phyloP scores from a whole-genome alignment of 768 basidiomycete species.

The Serendipita indica region DNA sequence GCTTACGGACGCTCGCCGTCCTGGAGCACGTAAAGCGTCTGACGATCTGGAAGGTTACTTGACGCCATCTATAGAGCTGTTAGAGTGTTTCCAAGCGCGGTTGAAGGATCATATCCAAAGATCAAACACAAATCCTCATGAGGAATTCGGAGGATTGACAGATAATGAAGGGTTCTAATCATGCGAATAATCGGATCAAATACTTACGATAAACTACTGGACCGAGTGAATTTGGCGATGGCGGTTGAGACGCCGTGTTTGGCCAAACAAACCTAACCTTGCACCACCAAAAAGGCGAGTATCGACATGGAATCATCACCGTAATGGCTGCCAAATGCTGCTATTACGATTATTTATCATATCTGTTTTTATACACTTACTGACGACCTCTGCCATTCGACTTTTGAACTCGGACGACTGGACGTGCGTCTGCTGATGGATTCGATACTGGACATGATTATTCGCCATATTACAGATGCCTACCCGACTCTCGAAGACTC shows the following conservation, averaged over 20 bases:
- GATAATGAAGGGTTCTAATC: conserved; percentile 30
- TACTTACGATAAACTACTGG: conserved; percentile 1
- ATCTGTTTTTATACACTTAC: neutral
- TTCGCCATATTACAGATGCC: conserved; percentile 53
- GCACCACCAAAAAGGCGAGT: neutral
- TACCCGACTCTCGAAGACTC: conserved; percentile 89
- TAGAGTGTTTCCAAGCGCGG: neutral
- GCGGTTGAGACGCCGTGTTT: conserved; percentile 5
- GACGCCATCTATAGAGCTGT: neutral
- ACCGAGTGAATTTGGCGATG: neutral
- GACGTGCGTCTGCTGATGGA: conserved; percentile 29
- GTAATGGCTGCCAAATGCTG: neutral
- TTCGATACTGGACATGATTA: conserved; percentile 24
- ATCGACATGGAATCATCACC: neutral
- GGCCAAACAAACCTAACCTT: conserved; percentile 5
- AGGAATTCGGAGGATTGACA: conserved; percentile 41
- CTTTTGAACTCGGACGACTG: conserved; percentile 13
- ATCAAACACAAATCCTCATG: conserved; percentile 9
- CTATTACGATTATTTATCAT: too few relatives aligned
- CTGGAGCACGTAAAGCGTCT: conserved; percentile 79
- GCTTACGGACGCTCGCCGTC: conserved; percentile 83
- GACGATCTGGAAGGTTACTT: conserved; percentile 78
- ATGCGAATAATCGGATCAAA: conserved; percentile 13
- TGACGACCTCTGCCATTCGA: neutral
- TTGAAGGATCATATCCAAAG: neutral